Evolutionary conservation across 106 monocot genomes (phyloP).

Genomic region (Amphibolis antarctica): DNA sequence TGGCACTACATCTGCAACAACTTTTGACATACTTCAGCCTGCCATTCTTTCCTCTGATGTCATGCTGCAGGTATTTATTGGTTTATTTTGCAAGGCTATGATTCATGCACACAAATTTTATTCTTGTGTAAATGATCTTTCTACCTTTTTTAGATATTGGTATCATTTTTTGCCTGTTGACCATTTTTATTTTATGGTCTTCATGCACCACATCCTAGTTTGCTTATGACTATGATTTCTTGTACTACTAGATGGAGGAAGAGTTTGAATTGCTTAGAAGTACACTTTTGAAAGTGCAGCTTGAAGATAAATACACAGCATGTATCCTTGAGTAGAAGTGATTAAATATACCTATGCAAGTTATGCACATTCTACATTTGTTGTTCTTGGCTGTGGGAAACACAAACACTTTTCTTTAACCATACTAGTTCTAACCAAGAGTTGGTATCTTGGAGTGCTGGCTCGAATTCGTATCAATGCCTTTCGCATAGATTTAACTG

Average conservation of each 20-base stretch:
- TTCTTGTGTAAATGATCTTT: not conserved
- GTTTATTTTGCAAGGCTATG: not conserved
- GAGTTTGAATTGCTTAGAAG: slow-evolving; percentile 53
- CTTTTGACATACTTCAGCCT: slow-evolving; percentile 83
- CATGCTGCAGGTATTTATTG: slow-evolving; percentile 35
- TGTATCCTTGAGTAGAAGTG: slow-evolving; percentile 61
- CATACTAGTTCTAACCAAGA: slow-evolving; percentile 59
- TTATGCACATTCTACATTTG: not conserved
- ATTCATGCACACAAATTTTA: not conserved
- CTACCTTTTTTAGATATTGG: not conserved
- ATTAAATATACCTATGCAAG: not conserved
- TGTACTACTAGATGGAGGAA: slow-evolving; percentile 55
- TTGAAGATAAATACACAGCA: slow-evolving; percentile 36
- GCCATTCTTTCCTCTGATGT: slow-evolving; percentile 36
- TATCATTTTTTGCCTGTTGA: not conserved
- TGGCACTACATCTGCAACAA: slow-evolving; percentile 41
- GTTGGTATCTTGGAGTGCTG: slow-evolving; percentile 67
- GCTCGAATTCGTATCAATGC: slow-evolving; percentile 86
- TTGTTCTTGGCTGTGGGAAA: not conserved
- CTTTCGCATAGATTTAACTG: slow-evolving; percentile 69
- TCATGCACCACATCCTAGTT: not conserved
- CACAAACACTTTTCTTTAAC: slow-evolving; percentile 63
- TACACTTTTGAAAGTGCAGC: slow-evolving; percentile 30
- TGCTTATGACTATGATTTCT: not conserved
- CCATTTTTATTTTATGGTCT: not conserved